Base-by-base conservation (phyloP, 345 rosid genomes). In the Salix dunnii region DNA sequence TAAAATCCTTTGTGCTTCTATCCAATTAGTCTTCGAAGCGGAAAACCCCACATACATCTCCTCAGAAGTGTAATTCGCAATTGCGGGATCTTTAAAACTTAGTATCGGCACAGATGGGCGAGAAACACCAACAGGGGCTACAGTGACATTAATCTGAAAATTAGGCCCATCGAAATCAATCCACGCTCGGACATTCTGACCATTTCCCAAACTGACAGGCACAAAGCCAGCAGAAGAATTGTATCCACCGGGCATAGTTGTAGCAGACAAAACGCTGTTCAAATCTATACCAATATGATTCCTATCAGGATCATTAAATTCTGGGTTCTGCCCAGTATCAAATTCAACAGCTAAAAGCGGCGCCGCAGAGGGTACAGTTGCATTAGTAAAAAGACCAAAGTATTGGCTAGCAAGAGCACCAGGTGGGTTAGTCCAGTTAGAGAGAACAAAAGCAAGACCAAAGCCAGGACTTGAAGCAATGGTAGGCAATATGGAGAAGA, bases 1-100 rank as follows among this genome's bases (percentile, higher is more conserved):
- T 9, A 94, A 82, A 75, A 94, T 71, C 78, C 97, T 85, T 76
- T 79, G 86, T 27, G 90, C 83, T 82, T 94, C 98, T 46, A 85
- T 78, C 97, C 93, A 94, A 35, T 3, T 83, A 3, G 91, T 87
- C 72, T 87, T 92, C 0, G 98, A 92, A 17, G 97, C 91, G 0
- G 98, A 92, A 81, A 94, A 94, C 18, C 97, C 97, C 17, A 86
- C 94, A 48, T 31, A 94, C 97, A 92, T 91, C 58, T 92, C 96
- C 3, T 85, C 72, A 1, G 97, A 90, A 18, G 91, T 91, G 68
- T 91, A 94, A 81, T 94, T 88, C 7, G 92, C 94, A n/a, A 94
- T 88, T 9, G 67, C 74, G 3, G 91, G 91, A 77, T 89, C 74
- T 72, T 82, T 87, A 70, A 78, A 94, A 23, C 72, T 85, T 7